These are phyloP conservation scores for Gastrolobium villosum DNA, from an alignment of 306 rosid genomes.

Conservation along the genomic window DNA sequence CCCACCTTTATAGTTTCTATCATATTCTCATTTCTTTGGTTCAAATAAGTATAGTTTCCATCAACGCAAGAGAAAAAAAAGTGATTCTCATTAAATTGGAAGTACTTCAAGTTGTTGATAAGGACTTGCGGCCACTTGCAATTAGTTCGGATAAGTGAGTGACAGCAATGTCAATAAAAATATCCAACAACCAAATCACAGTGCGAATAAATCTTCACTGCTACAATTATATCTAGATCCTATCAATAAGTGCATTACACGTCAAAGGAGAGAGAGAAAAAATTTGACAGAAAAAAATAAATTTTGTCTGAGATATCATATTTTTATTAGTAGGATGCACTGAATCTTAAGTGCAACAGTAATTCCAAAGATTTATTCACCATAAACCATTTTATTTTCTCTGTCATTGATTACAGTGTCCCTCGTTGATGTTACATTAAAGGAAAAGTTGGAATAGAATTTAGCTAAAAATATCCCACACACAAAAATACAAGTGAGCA, in stretches of 20 bases:
- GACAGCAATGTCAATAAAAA: slow-evolving; percentile 36
- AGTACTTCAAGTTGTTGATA: slow-evolving; percentile 44
- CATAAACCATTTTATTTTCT: slow-evolving; percentile 19
- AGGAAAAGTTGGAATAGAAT: background rate
- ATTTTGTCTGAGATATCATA: no score
- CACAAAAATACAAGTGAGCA: background rate
- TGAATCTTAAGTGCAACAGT: no score
- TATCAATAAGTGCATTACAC: no score
- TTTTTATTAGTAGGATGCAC: no score
- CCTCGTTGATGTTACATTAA: background rate
- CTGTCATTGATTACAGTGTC: slow-evolving; percentile 3
- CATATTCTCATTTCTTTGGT: slow-evolving; percentile 16
- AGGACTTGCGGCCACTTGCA: slow-evolving; percentile 48
- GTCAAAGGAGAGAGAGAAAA: no score
- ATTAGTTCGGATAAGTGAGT: slow-evolving; percentile 24
- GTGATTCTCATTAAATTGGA: slow-evolving; percentile 24
- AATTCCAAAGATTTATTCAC: no score
- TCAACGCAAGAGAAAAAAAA: background rate
- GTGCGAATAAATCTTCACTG: no score
- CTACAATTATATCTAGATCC: no score
- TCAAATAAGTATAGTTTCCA: slow-evolving; percentile 7
- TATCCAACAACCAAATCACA: slow-evolving; percentile 37
- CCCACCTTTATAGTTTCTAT: background rate
- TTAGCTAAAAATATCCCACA: background rate
- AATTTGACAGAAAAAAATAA: no score